phyloP scores from a whole-genome alignment of 208 protist species.

The Spironucleus salmonicida region DNA sequence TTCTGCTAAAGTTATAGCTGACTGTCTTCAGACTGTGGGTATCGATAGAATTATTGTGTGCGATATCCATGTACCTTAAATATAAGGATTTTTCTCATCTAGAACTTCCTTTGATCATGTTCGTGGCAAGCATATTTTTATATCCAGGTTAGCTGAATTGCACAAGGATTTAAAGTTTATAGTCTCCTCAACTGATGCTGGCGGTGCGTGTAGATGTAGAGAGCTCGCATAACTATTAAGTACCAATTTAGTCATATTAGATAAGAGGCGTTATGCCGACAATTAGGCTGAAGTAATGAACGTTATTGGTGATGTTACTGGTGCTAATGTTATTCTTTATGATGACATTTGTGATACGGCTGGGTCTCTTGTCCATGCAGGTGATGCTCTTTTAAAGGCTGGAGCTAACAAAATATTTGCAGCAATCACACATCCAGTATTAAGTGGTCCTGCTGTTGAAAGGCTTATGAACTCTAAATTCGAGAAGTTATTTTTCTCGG shows the following conservation, averaged over 20 bases:
- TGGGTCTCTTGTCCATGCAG: slow-evolving; percentile 67
- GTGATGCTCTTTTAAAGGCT: slow-evolving; percentile 63
- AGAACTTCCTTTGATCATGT: slow-evolving; percentile 45
- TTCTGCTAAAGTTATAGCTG: slow-evolving; percentile 66
- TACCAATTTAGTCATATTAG: slow-evolving; percentile 72
- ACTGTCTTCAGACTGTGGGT: slow-evolving; percentile 66
- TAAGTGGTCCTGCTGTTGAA: slow-evolving; percentile 61
- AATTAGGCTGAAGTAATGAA: slow-evolving; percentile 64
- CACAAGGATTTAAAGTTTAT: slow-evolving; percentile 54
- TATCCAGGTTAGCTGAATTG: not conserved
- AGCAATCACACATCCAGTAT: slow-evolving; percentile 73
- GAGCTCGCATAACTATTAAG: slow-evolving; percentile 63
- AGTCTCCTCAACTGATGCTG: slow-evolving; percentile 78
- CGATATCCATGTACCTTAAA: slow-evolving; percentile 74
- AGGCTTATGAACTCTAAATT: slow-evolving; percentile 64
- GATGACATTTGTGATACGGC: slow-evolving; percentile 87
- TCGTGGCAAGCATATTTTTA: slow-evolving; percentile 38
- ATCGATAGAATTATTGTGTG: slow-evolving; percentile 67
- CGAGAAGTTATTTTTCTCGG: slow-evolving; percentile 65
- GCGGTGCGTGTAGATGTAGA: slow-evolving; percentile 70
- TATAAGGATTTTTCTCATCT: slow-evolving; percentile 71
- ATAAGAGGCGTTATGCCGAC: slow-evolving; percentile 63
- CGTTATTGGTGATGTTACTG: slow-evolving; percentile 71
- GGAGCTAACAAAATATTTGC: slow-evolving; percentile 69
- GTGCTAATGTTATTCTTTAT: slow-evolving; percentile 69